phyloP scores from a whole-genome alignment of 2,329 filamentous ascomycete species.

The Venturiaceae sp. region DNA sequence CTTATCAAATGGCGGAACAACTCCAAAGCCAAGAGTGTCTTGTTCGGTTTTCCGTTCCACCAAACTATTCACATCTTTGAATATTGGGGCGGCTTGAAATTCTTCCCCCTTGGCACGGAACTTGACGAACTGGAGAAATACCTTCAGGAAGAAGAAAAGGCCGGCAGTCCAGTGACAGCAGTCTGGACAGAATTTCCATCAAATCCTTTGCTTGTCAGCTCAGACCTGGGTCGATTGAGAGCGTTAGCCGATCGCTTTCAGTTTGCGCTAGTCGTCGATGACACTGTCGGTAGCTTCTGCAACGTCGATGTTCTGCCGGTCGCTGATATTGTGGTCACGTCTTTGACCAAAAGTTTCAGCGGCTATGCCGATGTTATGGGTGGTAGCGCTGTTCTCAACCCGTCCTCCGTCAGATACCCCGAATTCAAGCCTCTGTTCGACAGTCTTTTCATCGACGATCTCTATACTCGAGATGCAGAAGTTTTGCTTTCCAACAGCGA shows the following conservation, averaged over 20 bases:
- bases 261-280: slow-evolving; percentile 24
- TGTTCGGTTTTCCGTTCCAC: slow-evolving; percentile 9
- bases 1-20: slow-evolving; percentile 1
- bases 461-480: slow-evolving; percentile 38
- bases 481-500: slow-evolving; percentile 36
- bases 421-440: slow-evolving; percentile 23
- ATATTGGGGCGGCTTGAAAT: slow-evolving; percentile 6
- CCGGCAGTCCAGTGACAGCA: slow-evolving; percentile 5
- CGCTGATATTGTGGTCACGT: slow-evolving; percentile 42
- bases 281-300: slow-evolving; percentile 25
- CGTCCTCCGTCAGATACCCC: slow-evolving; percentile 31
- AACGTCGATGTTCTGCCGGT: slow-evolving; percentile 36
- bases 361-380: slow-evolving; percentile 47
- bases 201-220: slow-evolving; percentile 35
- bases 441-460: slow-evolving; percentile 31
- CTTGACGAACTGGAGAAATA: slow-evolving; percentile 5
- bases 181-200: slow-evolving; percentile 34
- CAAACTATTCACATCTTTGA: slow-evolving; percentile 8
- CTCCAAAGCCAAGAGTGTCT: slow-evolving; percentile 2
- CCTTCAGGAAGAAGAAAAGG: background rate
- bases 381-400: slow-evolving; percentile 42
- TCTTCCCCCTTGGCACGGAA: slow-evolving; percentile 7
- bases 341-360: slow-evolving; percentile 50
- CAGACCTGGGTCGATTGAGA: slow-evolving; percentile 30
- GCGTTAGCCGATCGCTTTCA: slow-evolving; percentile 28